Evolutionary conservation across 176 grass and related monocot species (phyloP).

Genomic region (Thalia dealbata): DNA sequence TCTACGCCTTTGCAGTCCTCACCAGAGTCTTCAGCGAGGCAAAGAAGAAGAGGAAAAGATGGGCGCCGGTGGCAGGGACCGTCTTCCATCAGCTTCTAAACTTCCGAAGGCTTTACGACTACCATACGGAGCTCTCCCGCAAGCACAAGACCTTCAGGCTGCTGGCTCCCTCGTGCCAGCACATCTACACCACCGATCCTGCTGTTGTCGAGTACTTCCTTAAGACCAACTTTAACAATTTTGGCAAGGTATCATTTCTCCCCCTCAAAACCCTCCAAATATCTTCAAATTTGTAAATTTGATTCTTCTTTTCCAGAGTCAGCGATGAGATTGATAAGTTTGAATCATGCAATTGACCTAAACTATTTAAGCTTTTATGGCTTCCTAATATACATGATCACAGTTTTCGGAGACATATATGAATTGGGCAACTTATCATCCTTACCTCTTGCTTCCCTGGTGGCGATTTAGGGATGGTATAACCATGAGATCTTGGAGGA

Average conservation of each 20-base stretch:
- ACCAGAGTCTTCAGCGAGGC: background rate
- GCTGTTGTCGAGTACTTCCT: slow-evolving; percentile 67
- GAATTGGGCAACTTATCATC: background rate
- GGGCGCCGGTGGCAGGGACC: slow-evolving; percentile 48
- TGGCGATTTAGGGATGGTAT: slow-evolving; percentile 18
- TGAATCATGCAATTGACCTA: too few species aligned
- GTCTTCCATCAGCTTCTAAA: slow-evolving; percentile 45
- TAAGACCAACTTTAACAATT: slow-evolving; percentile 78
- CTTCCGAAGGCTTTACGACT: slow-evolving; percentile 39
- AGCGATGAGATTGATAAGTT: too few species aligned
- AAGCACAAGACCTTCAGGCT: slow-evolving; percentile 63
- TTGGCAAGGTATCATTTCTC: slow-evolving; percentile 37
- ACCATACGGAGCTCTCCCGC: slow-evolving; percentile 32
- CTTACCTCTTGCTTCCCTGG: background rate
- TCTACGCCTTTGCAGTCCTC: background rate
- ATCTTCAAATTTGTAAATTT: background rate
- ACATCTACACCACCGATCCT: slow-evolving; percentile 63
- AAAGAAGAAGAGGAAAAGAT: slow-evolving; percentile 15
- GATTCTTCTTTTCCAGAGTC: background rate
- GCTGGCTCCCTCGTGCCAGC: slow-evolving; percentile 39
- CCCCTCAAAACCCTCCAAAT: too few species aligned
- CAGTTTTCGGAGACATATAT: too few species aligned
- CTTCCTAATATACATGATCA: too few species aligned
- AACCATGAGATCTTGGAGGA: slow-evolving; percentile 32
- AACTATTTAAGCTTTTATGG: too few species aligned